These are phyloP conservation scores for Colletotrichum australisinense DNA, from an alignment of 2,329 filamentous ascomycete species.

Conservation along the genomic window DNA sequence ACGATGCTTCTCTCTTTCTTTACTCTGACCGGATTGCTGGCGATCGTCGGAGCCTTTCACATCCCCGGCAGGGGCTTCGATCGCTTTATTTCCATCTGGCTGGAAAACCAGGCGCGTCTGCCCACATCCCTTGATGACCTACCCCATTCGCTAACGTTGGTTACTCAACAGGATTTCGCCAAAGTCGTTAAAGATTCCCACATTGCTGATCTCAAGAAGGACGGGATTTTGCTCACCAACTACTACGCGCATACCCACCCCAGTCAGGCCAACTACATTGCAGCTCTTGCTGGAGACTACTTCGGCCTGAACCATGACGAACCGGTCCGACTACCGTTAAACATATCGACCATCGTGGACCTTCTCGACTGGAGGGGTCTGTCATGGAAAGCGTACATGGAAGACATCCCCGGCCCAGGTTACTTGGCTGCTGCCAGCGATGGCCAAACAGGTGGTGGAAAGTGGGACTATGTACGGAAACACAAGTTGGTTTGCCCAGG, in stretches of 20 bases:
- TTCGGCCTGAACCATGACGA: slow-evolving; percentile 61
- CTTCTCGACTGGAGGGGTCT: slow-evolving; percentile 45
- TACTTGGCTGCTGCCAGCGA: slow-evolving; percentile 57
- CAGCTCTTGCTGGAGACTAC: slow-evolving; percentile 58
- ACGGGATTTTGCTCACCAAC: slow-evolving; percentile 56
- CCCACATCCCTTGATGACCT: background rate
- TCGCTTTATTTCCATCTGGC: slow-evolving; percentile 56
- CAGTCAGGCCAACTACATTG: slow-evolving; percentile 60
- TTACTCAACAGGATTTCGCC: slow-evolving; percentile 52
- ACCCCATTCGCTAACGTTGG: slow-evolving; percentile 23
- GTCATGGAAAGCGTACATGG: slow-evolving; percentile 49
- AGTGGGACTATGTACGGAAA: slow-evolving; percentile 42
- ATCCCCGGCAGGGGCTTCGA: slow-evolving; percentile 52
- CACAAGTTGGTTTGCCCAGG: slow-evolving; percentile 35
- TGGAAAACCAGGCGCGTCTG: slow-evolving; percentile 54
- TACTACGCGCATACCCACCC: slow-evolving; percentile 60
- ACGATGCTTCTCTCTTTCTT: slow-evolving; percentile 14
- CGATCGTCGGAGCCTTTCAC: slow-evolving; percentile 19
- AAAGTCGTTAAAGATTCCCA: slow-evolving; percentile 52
- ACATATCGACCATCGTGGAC: slow-evolving; percentile 50
- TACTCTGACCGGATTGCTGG: slow-evolving; percentile 16
- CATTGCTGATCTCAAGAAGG: slow-evolving; percentile 52
- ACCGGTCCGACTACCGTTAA: slow-evolving; percentile 55
- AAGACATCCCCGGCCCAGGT: slow-evolving; percentile 47
- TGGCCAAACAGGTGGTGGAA: slow-evolving; percentile 42